A percentile compares a stretch with the other conserved stretches of the same genome.
phyloP scores from a whole-genome alignment of 192 early-diverging fungal species.

The Paraglomus occultum region DNA sequence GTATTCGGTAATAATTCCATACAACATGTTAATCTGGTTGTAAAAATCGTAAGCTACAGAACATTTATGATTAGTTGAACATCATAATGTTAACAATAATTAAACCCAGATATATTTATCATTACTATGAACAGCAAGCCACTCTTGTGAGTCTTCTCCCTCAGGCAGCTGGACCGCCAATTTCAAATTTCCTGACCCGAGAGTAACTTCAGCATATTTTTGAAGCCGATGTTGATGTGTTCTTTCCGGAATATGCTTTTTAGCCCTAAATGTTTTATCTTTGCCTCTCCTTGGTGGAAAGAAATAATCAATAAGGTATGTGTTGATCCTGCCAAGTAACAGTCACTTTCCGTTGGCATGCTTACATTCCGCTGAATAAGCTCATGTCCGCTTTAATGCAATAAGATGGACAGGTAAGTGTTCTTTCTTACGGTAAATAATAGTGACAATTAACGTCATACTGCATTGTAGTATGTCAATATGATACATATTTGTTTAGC shows the following conservation, averaged over 20 bases:
- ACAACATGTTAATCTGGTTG: constrained; percentile 95
- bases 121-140: constrained; percentile 86
- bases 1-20: constrained; percentile 79
- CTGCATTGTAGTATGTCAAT: no score
- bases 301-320: no score
- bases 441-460: no score
- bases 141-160: constrained; percentile 87
- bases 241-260: constrained; percentile 49
- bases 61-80: background rate
- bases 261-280: constrained; percentile 62
- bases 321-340: no score
- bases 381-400: no score
- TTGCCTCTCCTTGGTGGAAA: constrained; percentile 14
- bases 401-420: no score
- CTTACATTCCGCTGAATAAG: no score
- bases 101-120: background rate
- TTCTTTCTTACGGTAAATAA: no score
- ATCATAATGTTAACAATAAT: background rate
- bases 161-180: constrained; percentile 79
- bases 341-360: no score
- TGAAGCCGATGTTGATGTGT: constrained; percentile 62
- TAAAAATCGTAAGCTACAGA: constrained; percentile 83
- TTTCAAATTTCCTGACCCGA: constrained; percentile 77
- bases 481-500: no score
- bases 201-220: constrained; percentile 63